phyloP scores from a whole-genome alignment of 208 protist species.

The Lotmaria passim region DNA sequence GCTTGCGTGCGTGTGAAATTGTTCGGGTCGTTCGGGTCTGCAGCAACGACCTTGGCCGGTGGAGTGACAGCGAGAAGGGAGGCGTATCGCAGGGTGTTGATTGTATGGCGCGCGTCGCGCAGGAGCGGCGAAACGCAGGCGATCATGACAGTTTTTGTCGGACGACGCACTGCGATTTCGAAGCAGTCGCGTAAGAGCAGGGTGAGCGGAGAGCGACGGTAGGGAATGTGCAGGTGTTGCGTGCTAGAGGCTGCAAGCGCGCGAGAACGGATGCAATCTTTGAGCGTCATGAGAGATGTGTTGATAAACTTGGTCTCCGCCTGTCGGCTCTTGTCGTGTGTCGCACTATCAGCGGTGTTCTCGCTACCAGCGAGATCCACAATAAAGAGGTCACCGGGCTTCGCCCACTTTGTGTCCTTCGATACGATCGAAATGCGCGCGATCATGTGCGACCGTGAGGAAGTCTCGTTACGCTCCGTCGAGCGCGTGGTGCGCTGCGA shows the following conservation, averaged over 20 bases:
- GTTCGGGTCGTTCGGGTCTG: slow-evolving; percentile 85
- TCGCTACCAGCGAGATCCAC: slow-evolving; percentile 91
- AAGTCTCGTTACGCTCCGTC: slow-evolving; percentile 84
- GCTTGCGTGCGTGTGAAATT: slow-evolving; percentile 79
- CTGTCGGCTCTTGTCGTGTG: slow-evolving; percentile 84
- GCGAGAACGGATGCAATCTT: slow-evolving; percentile 88
- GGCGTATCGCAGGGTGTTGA: slow-evolving; percentile 91
- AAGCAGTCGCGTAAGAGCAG: slow-evolving; percentile 90
- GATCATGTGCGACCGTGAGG: slow-evolving; percentile 90
- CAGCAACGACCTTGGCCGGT: slow-evolving; percentile 69
- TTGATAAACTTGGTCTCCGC: slow-evolving; percentile 91
- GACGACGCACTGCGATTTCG: slow-evolving; percentile 86
- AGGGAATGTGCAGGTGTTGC: slow-evolving; percentile 90
- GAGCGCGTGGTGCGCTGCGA: slow-evolving; percentile 75
- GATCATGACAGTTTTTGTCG: slow-evolving; percentile 92
- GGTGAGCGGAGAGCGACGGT: slow-evolving; percentile 86
- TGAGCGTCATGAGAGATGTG: slow-evolving; percentile 93
- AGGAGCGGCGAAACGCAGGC: slow-evolving; percentile 91
- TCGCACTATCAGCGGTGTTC: slow-evolving; percentile 89
- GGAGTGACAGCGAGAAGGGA: slow-evolving; percentile 79
- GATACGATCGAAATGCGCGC: slow-evolving; percentile 78
- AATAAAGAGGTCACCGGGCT: slow-evolving; percentile 84
- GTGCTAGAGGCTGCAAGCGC: slow-evolving; percentile 72
- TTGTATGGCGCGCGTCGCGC: slow-evolving; percentile 85
- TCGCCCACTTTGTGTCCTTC: slow-evolving; percentile 84